A percentile compares a stretch with the other conserved stretches of the same genome.
Conservation (phyloP, 1,139 yeast genomes). For the Insectozyma bohioensis region DNA sequence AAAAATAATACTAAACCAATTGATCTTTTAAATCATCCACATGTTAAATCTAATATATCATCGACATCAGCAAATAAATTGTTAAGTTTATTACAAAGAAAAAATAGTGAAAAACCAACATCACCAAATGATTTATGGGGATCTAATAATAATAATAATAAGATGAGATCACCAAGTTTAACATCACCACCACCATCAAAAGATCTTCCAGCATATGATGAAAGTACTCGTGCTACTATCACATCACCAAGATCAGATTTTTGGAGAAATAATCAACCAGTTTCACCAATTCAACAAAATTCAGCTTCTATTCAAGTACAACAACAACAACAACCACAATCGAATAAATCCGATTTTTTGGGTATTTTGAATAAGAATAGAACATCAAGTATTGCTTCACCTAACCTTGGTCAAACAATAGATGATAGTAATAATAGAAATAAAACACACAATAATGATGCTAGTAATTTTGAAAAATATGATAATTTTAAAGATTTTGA, state of each 20-base stretch:
- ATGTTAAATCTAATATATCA: background rate
- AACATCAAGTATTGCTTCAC: too few species aligned
- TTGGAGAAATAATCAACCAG: background rate
- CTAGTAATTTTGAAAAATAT: too few species aligned
- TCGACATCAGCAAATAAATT: conserved; percentile 16
- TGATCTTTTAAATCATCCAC: conserved; percentile 17
- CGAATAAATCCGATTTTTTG: too few species aligned
- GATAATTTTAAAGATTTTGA: conserved; percentile 10
- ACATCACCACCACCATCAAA: conserved; percentile 3
- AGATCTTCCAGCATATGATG: conserved; percentile 1
- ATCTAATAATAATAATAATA: too few species aligned
- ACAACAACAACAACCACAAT: conserved; percentile 5
- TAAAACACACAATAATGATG: too few species aligned
- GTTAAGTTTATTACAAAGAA: conserved; percentile 20
- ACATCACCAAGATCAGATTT: conserved; percentile 1
- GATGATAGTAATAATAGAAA: too few species aligned
- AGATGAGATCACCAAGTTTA: conserved; percentile 1
- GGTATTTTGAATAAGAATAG: too few species aligned
- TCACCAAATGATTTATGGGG: conserved; percentile 7
- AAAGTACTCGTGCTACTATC: background rate
- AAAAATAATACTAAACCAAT: conserved; percentile 12
- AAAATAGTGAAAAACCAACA: conserved; percentile 4
- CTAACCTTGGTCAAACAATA: too few species aligned
- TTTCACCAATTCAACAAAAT: conserved; percentile 6
- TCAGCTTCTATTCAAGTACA: conserved; percentile 4